Percentiles rank a stretch among this genome's conserved stretches.
phyloP scores from a whole-genome alignment of 83 land plant genomes.

The Diphasiastrum complanatum region DNA sequence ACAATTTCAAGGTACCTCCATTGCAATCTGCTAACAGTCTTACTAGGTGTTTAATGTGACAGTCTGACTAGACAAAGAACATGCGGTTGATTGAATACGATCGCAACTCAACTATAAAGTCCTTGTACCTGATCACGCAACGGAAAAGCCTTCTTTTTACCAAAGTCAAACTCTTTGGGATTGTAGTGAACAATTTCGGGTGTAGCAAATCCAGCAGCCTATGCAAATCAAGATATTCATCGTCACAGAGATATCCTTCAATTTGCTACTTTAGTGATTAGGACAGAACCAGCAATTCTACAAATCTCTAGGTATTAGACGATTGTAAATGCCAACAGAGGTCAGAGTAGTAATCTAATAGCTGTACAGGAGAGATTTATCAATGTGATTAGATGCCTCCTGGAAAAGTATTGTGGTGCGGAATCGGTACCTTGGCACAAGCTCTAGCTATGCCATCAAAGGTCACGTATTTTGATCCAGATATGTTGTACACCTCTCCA shows the following conservation, averaged over 20 bases:
- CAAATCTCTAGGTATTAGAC: neutral
- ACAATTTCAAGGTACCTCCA: no score
- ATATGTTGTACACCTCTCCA: slow-evolving; percentile 86
- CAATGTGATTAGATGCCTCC: no score
- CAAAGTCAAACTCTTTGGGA: slow-evolving; percentile 96
- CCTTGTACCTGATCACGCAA: slow-evolving; percentile 81
- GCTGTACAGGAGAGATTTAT: no score
- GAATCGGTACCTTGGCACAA: slow-evolving; percentile 87
- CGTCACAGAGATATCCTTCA: no score
- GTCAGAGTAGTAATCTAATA: neutral
- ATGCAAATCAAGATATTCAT: slow-evolving; percentile 6
- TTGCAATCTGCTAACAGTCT: neutral
- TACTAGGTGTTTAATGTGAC: neutral
- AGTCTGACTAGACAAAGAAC: neutral
- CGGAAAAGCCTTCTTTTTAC: slow-evolving; percentile 96
- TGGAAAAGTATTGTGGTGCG: no score
- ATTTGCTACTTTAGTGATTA: no score
- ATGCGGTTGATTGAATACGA: neutral
- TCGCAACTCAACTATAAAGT: neutral
- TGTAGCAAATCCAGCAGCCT: slow-evolving; percentile 96
- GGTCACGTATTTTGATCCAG: slow-evolving; percentile 89
- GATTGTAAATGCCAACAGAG: neutral
- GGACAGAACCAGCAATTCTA: neutral
- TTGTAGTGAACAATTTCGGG: slow-evolving; percentile 88
- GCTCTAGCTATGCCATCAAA: slow-evolving; percentile 96